Conservation (phyloP, 2,329 filamentous ascomycete genomes). For the Talaromyces marneffei region DNA sequence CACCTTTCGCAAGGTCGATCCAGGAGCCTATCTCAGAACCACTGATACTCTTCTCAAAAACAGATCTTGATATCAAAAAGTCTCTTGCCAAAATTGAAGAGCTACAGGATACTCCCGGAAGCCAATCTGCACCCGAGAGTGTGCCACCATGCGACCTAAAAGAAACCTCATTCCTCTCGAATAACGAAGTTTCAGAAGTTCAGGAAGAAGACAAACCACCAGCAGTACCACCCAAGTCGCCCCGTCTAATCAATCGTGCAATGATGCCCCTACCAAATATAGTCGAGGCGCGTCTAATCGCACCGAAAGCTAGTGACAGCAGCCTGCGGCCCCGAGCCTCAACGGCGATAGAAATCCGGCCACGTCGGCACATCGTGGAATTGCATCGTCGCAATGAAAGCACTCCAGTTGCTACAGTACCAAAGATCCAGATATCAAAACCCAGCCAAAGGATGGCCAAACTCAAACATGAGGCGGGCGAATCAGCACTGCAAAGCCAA, state of each 20-base stretch:
- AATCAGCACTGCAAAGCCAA: slow-evolving; percentile 14
- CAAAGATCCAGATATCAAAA: not conserved
- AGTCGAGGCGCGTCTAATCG: not conserved
- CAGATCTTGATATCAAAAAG: not conserved
- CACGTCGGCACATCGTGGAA: not conserved
- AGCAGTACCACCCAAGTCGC: slow-evolving; percentile 26
- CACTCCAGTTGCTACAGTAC: not conserved
- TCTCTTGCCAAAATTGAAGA: not conserved
- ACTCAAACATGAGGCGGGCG: slow-evolving; percentile 10
- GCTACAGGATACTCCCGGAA: not conserved
- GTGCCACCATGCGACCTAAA: not conserved
- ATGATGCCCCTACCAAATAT: not conserved
- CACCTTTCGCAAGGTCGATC: slow-evolving; percentile 10
- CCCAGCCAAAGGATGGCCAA: not conserved
- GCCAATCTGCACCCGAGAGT: not conserved
- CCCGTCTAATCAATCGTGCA: slow-evolving; percentile 16
- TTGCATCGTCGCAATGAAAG: slow-evolving; percentile 15
- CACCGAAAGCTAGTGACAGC: not conserved
- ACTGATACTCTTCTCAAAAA: slow-evolving; percentile 9
- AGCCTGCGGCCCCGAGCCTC: slow-evolving; percentile 3
- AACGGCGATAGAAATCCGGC: slow-evolving; percentile 10
- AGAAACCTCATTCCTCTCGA: not conserved
- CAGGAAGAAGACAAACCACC: slow-evolving; percentile 16
- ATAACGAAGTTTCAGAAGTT: not conserved
- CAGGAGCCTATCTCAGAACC: slow-evolving; percentile 15